Evolutionary conservation across 2,329 filamentous ascomycete species (phyloP), one percentile per base, ranked within the genome.

Genomic region (Trematosphaeria pertusa): DNA sequence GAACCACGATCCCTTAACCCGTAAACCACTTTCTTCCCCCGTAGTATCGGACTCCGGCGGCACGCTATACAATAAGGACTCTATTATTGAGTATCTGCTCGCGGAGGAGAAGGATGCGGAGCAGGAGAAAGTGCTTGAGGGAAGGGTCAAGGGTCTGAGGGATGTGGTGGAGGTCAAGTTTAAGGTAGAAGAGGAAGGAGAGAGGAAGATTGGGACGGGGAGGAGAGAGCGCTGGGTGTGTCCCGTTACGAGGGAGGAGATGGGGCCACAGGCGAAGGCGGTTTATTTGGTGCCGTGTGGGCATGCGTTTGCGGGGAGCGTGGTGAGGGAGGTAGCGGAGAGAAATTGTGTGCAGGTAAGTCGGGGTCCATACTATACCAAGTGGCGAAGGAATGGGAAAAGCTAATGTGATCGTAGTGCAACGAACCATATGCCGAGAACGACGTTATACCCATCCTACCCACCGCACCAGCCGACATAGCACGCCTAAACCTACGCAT

Each of bases 201-300:
- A 47, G 40, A 36, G 59, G 61, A 36, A 70, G 73, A 30, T 77
- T 56, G 74, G 65, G 40, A 65, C 58, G 35, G 65, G 65, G 37
- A 74, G 71, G 50, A 71, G 69, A 8, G 83, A 87, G 61, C 81
- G 79, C 46, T 92, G 87, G 82, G 82, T 90, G 20, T 99, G 94
- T 65, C 92, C 93, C 0, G 83, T 97, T 43, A 96, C 92, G 1
- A 84, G 88, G 62, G 96, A 95, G 69, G 86, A 88, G 68, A 75
- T 99, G 18, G 94, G 94, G 0, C 86, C 91, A 0, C 80, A 80
- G 4, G 86, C 87, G 12, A 93, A 87, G 71, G 81, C 91, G 0
- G 90, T 96, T 1, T 99, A 97, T 63, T 64, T 99, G 2, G 89
- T 97, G 4, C 94, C 94, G 0, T 99, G 94, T 64, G 95, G 94